Evolutionary conservation across 192 early-diverging fungal genomes (phyloP).

Genomic region (Lobulomyces angularis): DNA sequence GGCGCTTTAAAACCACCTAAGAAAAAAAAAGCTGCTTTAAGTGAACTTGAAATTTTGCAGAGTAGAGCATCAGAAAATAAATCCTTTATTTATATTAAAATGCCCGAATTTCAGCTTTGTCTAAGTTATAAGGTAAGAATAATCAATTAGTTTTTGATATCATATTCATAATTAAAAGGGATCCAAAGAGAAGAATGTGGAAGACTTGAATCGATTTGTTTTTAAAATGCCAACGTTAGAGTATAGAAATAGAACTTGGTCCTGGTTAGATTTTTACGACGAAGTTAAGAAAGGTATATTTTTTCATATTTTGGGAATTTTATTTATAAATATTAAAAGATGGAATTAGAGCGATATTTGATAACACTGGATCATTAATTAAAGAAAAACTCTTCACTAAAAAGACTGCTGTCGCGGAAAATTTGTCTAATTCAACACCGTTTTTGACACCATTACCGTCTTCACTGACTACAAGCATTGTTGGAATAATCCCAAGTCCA

Average conservation of each 20-base stretch:
- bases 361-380: slow-evolving; percentile 36
- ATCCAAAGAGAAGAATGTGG: slow-evolving; percentile 62
- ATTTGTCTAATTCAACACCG: too few relatives aligned
- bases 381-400: slow-evolving; percentile 39
- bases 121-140: slow-evolving; percentile 64
- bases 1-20: neutral
- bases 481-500: too few relatives aligned
- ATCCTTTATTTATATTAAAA: slow-evolving; percentile 83
- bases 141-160: neutral
- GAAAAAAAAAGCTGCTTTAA: slow-evolving; percentile 5
- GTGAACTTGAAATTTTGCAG: slow-evolving; percentile 66
- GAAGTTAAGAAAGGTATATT: slow-evolving; percentile 55
- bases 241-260: slow-evolving; percentile 73
- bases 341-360: slow-evolving; percentile 29
- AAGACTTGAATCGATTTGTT: slow-evolving; percentile 60
- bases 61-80: slow-evolving; percentile 67
- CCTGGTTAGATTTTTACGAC: slow-evolving; percentile 58
- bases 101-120: slow-evolving; percentile 68
- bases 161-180: slow-evolving; percentile 30
- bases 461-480: too few relatives aligned
- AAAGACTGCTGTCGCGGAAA: too few relatives aligned
- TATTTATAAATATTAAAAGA: slow-evolving; percentile 14
- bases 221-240: slow-evolving; percentile 64
- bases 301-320: neutral
- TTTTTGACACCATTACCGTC: too few relatives aligned